Conservation (phyloP, 2,329 filamentous ascomycete genomes). For the Cladosporium velox region DNA sequence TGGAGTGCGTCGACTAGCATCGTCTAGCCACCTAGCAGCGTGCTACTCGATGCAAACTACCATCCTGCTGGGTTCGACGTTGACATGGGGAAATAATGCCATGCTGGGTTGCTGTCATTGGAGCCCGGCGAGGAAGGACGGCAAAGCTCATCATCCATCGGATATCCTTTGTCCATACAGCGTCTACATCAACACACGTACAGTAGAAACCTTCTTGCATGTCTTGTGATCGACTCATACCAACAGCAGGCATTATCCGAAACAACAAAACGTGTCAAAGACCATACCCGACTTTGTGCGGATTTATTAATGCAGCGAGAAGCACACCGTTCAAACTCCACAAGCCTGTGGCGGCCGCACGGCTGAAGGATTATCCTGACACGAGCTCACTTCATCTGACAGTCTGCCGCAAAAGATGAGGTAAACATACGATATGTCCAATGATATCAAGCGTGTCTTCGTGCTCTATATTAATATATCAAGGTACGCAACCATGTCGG, state of each 20-base stretch:
- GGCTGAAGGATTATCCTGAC: background rate
- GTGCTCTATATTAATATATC: background rate
- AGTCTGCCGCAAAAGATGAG: background rate
- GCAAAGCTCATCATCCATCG: background rate
- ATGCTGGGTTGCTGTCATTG: background rate
- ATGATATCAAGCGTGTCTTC: background rate
- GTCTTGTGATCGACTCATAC: background rate
- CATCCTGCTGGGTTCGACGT: background rate
- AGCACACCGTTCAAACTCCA: background rate
- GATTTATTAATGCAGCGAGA: background rate
- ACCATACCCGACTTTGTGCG: background rate
- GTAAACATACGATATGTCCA: background rate
- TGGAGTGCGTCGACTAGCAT: constrained; percentile 19
- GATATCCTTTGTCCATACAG: background rate
- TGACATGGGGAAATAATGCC: background rate
- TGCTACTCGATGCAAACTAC: background rate
- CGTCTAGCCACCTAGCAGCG: constrained; percentile 2
- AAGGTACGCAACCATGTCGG: background rate
- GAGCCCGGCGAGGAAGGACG: background rate
- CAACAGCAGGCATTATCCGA: background rate
- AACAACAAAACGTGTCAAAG: background rate
- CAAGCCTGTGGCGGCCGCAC: background rate
- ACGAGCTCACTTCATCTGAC: background rate
- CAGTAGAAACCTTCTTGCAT: background rate
- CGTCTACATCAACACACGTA: background rate